phyloP scores from a whole-genome alignment of 208 protist species.

The Spironucleus salmonicida region DNA sequence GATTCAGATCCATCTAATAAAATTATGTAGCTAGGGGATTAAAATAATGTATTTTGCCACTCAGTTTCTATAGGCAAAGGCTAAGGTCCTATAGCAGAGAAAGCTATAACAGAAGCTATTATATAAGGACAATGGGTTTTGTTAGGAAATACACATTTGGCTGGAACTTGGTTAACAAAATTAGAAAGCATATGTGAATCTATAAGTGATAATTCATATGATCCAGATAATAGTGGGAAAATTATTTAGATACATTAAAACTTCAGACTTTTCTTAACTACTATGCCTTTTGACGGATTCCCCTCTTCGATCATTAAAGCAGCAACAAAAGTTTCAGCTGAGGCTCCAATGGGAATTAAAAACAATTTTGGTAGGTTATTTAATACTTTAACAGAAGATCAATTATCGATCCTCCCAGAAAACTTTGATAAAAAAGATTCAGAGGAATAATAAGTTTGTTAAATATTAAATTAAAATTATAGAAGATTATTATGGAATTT shows the following conservation, averaged over 20 bases:
- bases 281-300: conserved; percentile 12
- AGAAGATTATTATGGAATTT: conserved; percentile 10
- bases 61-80: not conserved
- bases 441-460: not conserved
- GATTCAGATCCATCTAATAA: conserved; percentile 28
- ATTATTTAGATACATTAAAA: not conserved
- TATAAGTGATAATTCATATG: not conserved
- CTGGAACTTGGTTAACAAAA: conserved; percentile 6
- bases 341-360: conserved; percentile 16
- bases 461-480: not conserved
- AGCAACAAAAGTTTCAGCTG: conserved; percentile 12
- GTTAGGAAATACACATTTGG: conserved; percentile 18
- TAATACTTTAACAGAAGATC: not conserved
- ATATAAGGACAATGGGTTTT: conserved; percentile 14
- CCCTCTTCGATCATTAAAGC: not conserved
- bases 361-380: conserved; percentile 1
- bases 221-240: not conserved
- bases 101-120: conserved; percentile 9
- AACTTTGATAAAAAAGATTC: not conserved
- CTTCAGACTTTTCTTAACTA: conserved; percentile 26
- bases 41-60: not conserved
- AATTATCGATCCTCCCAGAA: not conserved
- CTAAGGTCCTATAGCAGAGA: not conserved
- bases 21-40: not conserved
- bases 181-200: not conserved